A percentile compares a stretch with the other conserved stretches of the same genome.
Evolutionary conservation across 2,329 filamentous ascomycete genomes (phyloP).

Genomic region (Fusarium nelsonii): DNA sequence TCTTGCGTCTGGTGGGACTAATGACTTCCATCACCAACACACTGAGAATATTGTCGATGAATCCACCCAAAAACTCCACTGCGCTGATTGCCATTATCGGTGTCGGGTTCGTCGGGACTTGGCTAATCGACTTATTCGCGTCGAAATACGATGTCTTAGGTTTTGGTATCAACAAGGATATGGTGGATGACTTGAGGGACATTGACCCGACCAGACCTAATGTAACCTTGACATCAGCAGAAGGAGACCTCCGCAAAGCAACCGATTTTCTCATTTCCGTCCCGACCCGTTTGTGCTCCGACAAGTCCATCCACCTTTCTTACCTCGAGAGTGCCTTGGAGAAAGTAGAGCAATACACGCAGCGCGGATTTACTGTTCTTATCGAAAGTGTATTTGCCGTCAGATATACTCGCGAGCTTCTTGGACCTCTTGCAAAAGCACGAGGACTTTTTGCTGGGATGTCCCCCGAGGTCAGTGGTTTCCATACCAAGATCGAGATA

Average conservation of each 20-base stretch:
- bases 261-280: neutral
- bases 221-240: neutral
- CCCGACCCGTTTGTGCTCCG: neutral
- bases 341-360: neutral
- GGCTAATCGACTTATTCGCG: too few species aligned
- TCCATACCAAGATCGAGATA: neutral
- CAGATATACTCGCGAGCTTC: neutral
- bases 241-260: neutral
- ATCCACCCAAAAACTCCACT: too few species aligned
- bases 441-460: constrained; percentile 4
- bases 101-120: too few species aligned
- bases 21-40: too few species aligned
- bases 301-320: neutral
- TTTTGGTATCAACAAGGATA: too few species aligned
- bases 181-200: too few species aligned
- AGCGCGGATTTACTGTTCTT: neutral
- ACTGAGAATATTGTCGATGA: too few species aligned
- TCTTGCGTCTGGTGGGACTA: too few species aligned
- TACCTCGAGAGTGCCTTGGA: neutral
- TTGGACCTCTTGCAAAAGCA: neutral
- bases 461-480: neutral
- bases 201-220: neutral
- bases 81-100: neutral
- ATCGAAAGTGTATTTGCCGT: constrained; percentile 8
- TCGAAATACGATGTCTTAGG: too few species aligned